Conservation (phyloP, 2,329 filamentous ascomycete species). For the Lecanosticta acicola region DNA sequence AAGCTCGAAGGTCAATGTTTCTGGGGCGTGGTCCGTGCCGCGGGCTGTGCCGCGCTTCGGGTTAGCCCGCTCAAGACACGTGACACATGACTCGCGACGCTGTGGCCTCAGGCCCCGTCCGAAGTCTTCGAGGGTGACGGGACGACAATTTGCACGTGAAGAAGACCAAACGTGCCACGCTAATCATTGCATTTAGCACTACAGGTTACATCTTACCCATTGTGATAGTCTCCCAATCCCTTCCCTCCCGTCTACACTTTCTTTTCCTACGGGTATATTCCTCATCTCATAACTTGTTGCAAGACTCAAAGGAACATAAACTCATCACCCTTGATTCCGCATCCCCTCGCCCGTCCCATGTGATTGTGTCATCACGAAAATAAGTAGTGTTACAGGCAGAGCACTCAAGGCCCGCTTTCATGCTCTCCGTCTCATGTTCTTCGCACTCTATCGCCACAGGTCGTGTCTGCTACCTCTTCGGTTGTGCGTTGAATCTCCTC, state of each 20-base stretch:
- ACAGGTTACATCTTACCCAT: background rate
- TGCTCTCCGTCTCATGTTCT: background rate
- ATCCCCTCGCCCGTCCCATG: background rate
- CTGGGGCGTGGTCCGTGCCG: too few species aligned
- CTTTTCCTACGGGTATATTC: background rate
- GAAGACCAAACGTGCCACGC: too few species aligned
- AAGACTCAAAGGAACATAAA: background rate
- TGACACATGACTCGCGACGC: too few species aligned
- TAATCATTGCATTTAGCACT: background rate
- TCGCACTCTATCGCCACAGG: conserved; percentile 25
- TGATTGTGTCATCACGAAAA: background rate
- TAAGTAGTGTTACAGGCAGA: background rate
- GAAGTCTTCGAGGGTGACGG: too few species aligned
- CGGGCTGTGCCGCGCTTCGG: too few species aligned
- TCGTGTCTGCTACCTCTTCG: conserved; percentile 32
- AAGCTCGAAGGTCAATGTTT: too few species aligned
- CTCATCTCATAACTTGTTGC: background rate
- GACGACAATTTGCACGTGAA: too few species aligned
- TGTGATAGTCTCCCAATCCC: background rate
- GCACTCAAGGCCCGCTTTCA: background rate
- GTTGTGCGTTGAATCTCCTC: conserved; percentile 20
- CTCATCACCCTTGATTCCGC: background rate
- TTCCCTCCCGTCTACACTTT: background rate
- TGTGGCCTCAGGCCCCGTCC: too few species aligned
- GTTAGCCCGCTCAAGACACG: too few species aligned